Evolutionary conservation across 2,329 filamentous ascomycete species (phyloP).

Genomic region (Didymella lethalis): DNA sequence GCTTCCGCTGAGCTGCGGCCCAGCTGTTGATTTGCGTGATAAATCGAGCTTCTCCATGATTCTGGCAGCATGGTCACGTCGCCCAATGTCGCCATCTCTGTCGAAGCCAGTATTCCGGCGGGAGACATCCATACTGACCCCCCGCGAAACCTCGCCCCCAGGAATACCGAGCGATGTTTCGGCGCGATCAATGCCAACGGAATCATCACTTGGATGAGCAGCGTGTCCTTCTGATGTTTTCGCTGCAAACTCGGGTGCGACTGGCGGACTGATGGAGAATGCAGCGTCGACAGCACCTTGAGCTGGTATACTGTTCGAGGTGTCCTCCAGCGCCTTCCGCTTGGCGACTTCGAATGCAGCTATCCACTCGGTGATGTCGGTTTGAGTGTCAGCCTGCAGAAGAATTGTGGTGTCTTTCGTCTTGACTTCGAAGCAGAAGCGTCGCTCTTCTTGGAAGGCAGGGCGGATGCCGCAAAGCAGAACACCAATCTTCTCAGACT

Average conservation of each 20-base stretch:
- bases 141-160: conserved; percentile 65
- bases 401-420: conserved; percentile 92
- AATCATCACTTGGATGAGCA: conserved; percentile 63
- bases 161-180: conserved; percentile 69
- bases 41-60: conserved; percentile 94
- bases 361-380: conserved; percentile 93
- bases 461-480: conserved; percentile 92
- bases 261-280: conserved; percentile 89
- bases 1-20: conserved; percentile 53
- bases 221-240: conserved; percentile 74
- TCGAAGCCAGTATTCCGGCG: conserved; percentile 62
- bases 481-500: conserved; percentile 95
- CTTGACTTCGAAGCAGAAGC: conserved; percentile 98
- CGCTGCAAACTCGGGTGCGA: conserved; percentile 88
- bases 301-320: conserved; percentile 60
- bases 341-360: conserved; percentile 93
- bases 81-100: conserved; percentile 73
- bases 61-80: conserved; percentile 81
- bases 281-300: conserved; percentile 70
- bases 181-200: conserved; percentile 64
- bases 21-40: conserved; percentile 77
- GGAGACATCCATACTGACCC: conserved; percentile 74
- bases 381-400: conserved; percentile 91
- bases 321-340: conserved; percentile 84
- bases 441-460: conserved; percentile 87